Evolutionary conservation across 1,284 basidiomycete species (phyloP).

Genomic region (Lignosus rhinocerotis): DNA sequence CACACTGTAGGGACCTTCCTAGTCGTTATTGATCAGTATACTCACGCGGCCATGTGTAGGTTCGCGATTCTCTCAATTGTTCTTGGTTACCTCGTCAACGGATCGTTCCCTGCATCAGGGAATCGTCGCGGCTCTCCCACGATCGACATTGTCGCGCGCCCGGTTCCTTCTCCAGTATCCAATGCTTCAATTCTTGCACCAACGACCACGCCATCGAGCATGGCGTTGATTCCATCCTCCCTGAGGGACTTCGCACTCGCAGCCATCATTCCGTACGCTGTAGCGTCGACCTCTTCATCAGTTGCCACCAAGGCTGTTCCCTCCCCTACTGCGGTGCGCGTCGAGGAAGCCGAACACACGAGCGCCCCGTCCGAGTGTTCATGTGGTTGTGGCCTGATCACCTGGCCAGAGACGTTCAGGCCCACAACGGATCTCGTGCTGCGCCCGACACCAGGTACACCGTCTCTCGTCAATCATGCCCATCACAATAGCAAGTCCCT

Average conservation of each 20-base stretch:
- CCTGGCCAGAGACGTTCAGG: slow-evolving; percentile 36
- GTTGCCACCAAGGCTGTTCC: slow-evolving; percentile 18
- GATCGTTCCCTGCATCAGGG: slow-evolving; percentile 22
- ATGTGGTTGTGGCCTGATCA: slow-evolving; percentile 34
- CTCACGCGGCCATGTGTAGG: slow-evolving; percentile 36
- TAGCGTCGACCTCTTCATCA: slow-evolving; percentile 34
- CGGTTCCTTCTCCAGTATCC: slow-evolving; percentile 13
- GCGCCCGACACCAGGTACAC: slow-evolving; percentile 35
- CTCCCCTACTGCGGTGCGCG: slow-evolving; percentile 16
- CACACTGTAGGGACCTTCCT: slow-evolving; percentile 53
- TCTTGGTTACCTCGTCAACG: slow-evolving; percentile 63
- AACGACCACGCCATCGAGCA: slow-evolving; percentile 37
- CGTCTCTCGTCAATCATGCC: slow-evolving; percentile 26
- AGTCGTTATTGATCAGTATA: neutral
- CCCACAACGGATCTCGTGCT: slow-evolving; percentile 41
- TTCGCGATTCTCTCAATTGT: slow-evolving; percentile 67
- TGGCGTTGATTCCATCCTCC: slow-evolving; percentile 43
- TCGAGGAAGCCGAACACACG: slow-evolving; percentile 5
- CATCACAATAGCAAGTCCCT: slow-evolving; percentile 32
- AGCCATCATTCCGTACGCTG: slow-evolving; percentile 47
- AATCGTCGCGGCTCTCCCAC: slow-evolving; percentile 12
- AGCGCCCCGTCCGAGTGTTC: slow-evolving; percentile 29
- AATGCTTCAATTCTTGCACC: slow-evolving; percentile 35
- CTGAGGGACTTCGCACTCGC: slow-evolving; percentile 59
- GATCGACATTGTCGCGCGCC: slow-evolving; percentile 14